Base-by-base conservation (phyloP, 352 stramenopile genomes). In the Phytophthora hibernalis region DNA sequence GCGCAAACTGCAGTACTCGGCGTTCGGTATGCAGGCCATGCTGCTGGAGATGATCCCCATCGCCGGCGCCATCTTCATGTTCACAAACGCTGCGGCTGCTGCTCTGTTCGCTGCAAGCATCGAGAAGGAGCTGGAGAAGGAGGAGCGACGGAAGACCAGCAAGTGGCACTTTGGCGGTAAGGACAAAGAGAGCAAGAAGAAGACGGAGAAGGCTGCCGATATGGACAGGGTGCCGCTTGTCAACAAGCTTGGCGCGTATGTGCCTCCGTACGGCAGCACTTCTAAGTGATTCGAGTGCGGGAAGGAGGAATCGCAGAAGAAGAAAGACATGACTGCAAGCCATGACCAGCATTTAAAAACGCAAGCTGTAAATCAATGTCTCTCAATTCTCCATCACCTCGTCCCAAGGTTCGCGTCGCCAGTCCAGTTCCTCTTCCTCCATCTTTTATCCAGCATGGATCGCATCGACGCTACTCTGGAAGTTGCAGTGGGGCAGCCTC, bases 1-100 rank as follows among this genome's bases (percentile, higher is more conserved):
- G 30, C 76, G 68, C 33, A 74, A 71, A 42, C 15, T 81, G 8
- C 67, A 85, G 47, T 90, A 87, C 61, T 76, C 79, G 31, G 54
- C 65, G 16, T 90, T 90, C 30, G 81, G 81, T 10, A 85, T 83
- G 71, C 76, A 81, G 31, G 74, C 70, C 11, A 65, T 87, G 67
- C 80, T 83, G 18, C 54, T 90, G 24, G 81, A 90, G 59, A 82
- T 90, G 68, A 84, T 87, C 16, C 81, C 81, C 2, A 68, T 83
- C 54, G 54, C 79, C 9, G 78, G 79, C 1, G 62, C 70, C 15
- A 51, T 90, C 49, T 87, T 90, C 49, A 68, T 85, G 35, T 84
- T 90, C 58, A 90, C 81, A 7, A 90, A 90, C 47, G 74, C 78
- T 20, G 79, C 76, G 13, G 76, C 74, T 26, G 78, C 81, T 1